Evolutionary conservation across 495 filamentous ascomycete genomes (phyloP).

Genomic region (Diplogelasinospora grovesii): DNA sequence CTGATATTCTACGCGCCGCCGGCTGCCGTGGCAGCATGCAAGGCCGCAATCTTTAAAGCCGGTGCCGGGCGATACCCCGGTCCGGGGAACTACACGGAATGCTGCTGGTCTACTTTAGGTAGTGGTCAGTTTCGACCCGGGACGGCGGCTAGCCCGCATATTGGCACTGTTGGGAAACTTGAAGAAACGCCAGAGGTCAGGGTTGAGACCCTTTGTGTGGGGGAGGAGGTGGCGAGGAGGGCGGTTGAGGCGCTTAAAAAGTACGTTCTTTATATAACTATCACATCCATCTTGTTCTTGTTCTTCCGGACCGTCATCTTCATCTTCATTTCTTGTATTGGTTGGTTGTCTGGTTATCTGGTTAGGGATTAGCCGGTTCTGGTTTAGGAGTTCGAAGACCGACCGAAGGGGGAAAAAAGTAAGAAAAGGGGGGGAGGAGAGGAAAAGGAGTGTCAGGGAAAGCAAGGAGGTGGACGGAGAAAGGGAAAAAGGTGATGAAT

Average conservation of each 20-base stretch:
- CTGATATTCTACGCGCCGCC: slow-evolving; percentile 55
- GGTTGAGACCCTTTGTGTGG: slow-evolving; percentile 49
- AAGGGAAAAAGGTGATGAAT: too few species aligned
- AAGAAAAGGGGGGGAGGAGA: too few species aligned
- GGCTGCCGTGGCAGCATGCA: slow-evolving; percentile 41
- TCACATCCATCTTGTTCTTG: too few species aligned
- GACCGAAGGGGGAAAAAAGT: too few species aligned
- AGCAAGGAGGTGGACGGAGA: too few species aligned
- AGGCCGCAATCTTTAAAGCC: slow-evolving; percentile 56
- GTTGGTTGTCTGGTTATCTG: background rate
- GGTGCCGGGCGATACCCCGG: slow-evolving; percentile 57
- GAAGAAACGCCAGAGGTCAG: slow-evolving; percentile 44
- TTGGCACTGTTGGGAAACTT: slow-evolving; percentile 45
- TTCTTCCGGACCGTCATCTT: background rate
- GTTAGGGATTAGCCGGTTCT: too few species aligned
- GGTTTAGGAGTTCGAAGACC: too few species aligned
- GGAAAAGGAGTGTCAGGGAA: too few species aligned
- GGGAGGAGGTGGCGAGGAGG: slow-evolving; percentile 32
- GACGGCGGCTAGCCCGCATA: slow-evolving; percentile 50
- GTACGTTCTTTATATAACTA: slow-evolving; percentile 29
- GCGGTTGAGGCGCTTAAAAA: slow-evolving; percentile 56
- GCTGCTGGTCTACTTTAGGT: slow-evolving; percentile 49
- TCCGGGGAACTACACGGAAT: slow-evolving; percentile 53
- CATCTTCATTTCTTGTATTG: background rate
- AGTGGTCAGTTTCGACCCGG: slow-evolving; percentile 50